Percentiles rank a stretch among this genome's conserved stretches.
Conservation (phyloP, 495 filamentous ascomycete genomes). For the Aspergillus heteromorphus region DNA sequence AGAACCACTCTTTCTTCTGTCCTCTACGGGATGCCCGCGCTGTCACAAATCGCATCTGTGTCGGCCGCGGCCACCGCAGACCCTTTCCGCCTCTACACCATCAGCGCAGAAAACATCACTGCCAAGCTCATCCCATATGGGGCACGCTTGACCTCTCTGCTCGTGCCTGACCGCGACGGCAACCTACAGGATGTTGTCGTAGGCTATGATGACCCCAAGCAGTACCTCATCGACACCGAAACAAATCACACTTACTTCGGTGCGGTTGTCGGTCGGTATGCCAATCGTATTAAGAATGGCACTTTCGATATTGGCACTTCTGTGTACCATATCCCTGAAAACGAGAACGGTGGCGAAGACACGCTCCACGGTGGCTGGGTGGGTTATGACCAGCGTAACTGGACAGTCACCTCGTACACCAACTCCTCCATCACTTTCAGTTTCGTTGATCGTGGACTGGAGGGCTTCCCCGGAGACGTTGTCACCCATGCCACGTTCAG, state of each 20-base stretch:
- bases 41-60: conserved; percentile 20
- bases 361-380: conserved; percentile 78
- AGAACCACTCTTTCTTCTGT: conserved; percentile 30
- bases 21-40: conserved; percentile 31
- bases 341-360: conserved; percentile 65
- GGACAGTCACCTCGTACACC: conserved; percentile 65
- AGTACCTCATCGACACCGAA: conserved; percentile 62
- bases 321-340: conserved; percentile 59
- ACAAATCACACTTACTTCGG: conserved; percentile 69
- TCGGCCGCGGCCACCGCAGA: conserved; percentile 13
- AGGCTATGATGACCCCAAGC: conserved; percentile 72
- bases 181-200: conserved; percentile 61
- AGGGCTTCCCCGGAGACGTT: conserved; percentile 78
- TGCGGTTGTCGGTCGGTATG: conserved; percentile 73
- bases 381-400: conserved; percentile 80
- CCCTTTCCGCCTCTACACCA: conserved; percentile 61
- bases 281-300: conserved; percentile 83
- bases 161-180: conserved; percentile 67
- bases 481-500: conserved; percentile 74
- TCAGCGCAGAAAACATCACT: conserved; percentile 65
- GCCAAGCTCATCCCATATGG: conserved; percentile 75
- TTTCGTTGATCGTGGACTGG: conserved; percentile 64
- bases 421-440: conserved; percentile 71
- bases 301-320: conserved; percentile 66
- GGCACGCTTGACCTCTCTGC: conserved; percentile 67